These are phyloP conservation scores for Emericellopsis terricola DNA, from an alignment of 495 filamentous ascomycete species.

Conservation along the genomic window DNA sequence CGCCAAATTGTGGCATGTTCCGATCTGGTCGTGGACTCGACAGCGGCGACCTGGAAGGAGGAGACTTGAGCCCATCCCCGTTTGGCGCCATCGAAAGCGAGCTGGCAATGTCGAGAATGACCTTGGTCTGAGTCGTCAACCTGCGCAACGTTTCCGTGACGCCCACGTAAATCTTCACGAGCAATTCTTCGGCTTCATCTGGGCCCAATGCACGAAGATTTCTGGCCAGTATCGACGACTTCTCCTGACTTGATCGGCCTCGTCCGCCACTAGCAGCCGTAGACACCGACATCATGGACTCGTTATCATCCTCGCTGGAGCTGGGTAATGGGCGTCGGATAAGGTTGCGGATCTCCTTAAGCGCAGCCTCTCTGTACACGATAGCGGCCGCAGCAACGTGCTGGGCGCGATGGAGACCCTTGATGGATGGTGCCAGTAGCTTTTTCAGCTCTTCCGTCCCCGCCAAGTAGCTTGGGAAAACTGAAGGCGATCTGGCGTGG, in stretches of 20 bases:
- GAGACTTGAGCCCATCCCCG: conserved; percentile 27
- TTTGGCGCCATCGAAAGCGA: conserved; percentile 23
- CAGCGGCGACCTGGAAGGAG: conserved; percentile 28
- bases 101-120: conserved; percentile 88
- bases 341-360: conserved; percentile 73
- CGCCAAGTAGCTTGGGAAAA: conserved; percentile 55
- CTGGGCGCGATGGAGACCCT: conserved; percentile 61
- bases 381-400: conserved; percentile 64
- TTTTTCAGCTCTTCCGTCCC: conserved; percentile 49
- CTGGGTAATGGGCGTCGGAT: conserved; percentile 77
- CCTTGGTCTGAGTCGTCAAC: conserved; percentile 79
- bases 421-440: conserved; percentile 46
- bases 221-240: conserved; percentile 73
- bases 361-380: conserved; percentile 69
- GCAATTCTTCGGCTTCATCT: conserved; percentile 70
- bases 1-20: conserved; percentile 7
- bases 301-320: conserved; percentile 82
- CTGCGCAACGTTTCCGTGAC: conserved; percentile 76
- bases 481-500: conserved; percentile 45
- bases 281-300: conserved; percentile 75
- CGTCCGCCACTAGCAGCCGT: conserved; percentile 55
- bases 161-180: conserved; percentile 65
- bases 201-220: conserved; percentile 76
- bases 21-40: conserved; percentile 22
- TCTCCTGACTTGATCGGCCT: conserved; percentile 65